These are phyloP conservation scores for Phylloporus sp. DNA, from an alignment of 768 basidiomycete species.

Conservation along the genomic window DNA sequence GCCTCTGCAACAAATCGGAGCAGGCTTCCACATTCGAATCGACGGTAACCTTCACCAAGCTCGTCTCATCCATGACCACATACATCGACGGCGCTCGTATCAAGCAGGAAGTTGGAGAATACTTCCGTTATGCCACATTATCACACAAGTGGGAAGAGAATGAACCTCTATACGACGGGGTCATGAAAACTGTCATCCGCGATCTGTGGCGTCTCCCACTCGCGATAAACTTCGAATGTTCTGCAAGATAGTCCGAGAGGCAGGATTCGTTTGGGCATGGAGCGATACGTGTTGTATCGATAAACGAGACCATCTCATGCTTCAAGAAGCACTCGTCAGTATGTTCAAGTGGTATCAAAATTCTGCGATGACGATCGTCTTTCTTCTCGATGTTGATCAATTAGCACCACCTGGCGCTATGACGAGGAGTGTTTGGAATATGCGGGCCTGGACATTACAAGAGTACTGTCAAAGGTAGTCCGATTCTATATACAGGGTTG, in stretches of 20 bases:
- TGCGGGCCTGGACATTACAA: background rate
- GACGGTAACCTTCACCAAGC: background rate
- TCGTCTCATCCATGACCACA: background rate
- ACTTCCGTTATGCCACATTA: background rate
- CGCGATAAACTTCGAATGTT: background rate
- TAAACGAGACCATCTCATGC: background rate
- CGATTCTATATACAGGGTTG: background rate
- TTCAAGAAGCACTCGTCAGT: background rate
- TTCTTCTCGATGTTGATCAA: background rate
- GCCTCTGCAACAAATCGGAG: background rate
- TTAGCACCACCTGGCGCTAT: background rate
- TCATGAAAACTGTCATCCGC: background rate
- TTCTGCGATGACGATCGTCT: background rate
- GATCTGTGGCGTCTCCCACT: background rate
- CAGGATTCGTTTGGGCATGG: background rate
- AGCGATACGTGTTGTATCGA: background rate
- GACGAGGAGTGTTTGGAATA: background rate
- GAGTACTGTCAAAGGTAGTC: background rate
- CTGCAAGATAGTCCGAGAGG: background rate
- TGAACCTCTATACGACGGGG: background rate
- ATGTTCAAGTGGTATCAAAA: background rate
- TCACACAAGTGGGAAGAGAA: background rate
- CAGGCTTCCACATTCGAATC: background rate
- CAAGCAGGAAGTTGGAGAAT: background rate
- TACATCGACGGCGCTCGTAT: background rate